Percentiles rank a stretch among this genome's conserved stretches.
phyloP scores from a whole-genome alignment of 768 basidiomycete species.

The Lyophyllum semitale region DNA sequence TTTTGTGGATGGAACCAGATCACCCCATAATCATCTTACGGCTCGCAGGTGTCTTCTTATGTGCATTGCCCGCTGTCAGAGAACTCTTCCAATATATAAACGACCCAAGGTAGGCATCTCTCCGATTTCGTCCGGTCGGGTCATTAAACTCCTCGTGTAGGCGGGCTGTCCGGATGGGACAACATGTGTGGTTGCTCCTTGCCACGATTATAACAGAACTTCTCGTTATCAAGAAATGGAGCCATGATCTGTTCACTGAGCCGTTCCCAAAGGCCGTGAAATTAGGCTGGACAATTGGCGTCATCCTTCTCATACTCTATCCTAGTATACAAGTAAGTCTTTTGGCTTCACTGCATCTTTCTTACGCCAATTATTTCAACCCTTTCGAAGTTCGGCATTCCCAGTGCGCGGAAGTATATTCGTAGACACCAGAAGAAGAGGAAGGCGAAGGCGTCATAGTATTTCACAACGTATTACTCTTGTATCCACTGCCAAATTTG shows the following conservation, averaged over 20 bases:
- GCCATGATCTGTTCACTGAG: conserved; percentile 64
- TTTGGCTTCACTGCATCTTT: neutral
- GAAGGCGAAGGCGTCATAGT: conserved; percentile 36
- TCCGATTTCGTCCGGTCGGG: neutral
- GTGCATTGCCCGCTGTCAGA: conserved; percentile 83
- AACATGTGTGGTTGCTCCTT: conserved; percentile 84
- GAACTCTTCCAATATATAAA: conserved; percentile 85
- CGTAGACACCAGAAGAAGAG: conserved; percentile 38
- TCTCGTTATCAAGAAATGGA: conserved; percentile 82
- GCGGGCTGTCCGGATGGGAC: conserved; percentile 85
- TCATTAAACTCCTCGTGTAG: conserved; percentile 35
- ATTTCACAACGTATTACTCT: neutral
- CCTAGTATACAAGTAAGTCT: conserved; percentile 63
- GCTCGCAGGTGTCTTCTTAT: conserved; percentile 78
- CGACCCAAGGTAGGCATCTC: conserved; percentile 61
- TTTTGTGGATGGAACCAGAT: conserved; percentile 88
- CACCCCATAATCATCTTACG: conserved; percentile 80
- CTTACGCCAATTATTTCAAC: conserved; percentile 2
- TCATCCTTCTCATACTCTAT: conserved; percentile 64
- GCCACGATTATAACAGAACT: conserved; percentile 86
- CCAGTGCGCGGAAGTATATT: conserved; percentile 55
- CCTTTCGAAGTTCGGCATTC: conserved; percentile 61
- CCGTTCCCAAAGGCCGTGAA: conserved; percentile 65
- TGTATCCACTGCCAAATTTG: neutral
- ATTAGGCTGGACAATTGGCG: conserved; percentile 67